Percentiles rank a stretch among this genome's conserved stretches.
These are phyloP conservation scores for Hemileia vastatrix DNA, from an alignment of 1,284 basidiomycete genomes.

Conservation along the genomic window DNA sequence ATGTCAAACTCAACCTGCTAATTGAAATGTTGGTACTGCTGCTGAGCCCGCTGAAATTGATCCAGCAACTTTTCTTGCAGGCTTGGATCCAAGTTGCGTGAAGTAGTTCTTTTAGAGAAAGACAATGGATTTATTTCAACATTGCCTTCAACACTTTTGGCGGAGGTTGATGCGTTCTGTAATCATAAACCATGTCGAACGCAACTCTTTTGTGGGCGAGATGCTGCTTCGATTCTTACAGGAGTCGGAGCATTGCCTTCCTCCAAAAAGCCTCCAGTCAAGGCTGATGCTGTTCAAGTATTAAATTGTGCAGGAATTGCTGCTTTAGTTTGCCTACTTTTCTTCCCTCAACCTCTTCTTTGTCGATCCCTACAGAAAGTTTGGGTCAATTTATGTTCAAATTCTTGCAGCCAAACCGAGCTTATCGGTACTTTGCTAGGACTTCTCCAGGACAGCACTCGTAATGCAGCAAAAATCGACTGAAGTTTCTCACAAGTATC, in stretches of 20 bases:
- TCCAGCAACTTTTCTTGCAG: slow-evolving; percentile 74
- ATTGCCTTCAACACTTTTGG: slow-evolving; percentile 68
- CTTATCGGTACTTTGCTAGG: slow-evolving; percentile 83
- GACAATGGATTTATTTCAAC: slow-evolving; percentile 67
- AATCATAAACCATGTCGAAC: no score
- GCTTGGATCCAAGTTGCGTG: slow-evolving; percentile 71
- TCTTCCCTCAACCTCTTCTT: slow-evolving; percentile 85
- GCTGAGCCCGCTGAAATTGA: slow-evolving; percentile 61
- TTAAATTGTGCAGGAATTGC: slow-evolving; percentile 84
- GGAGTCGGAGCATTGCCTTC: not conserved
- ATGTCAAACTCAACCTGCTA: slow-evolving; percentile 24
- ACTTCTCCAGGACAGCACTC: slow-evolving; percentile 88
- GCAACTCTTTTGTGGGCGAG: slow-evolving; percentile 22
- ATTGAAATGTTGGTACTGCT: slow-evolving; percentile 37
- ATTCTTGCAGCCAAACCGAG: slow-evolving; percentile 78
- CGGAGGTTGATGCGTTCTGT: slow-evolving; percentile 62
- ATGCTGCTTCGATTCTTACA: slow-evolving; percentile 21
- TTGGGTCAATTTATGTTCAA: slow-evolving; percentile 89
- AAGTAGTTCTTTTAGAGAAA: slow-evolving; percentile 74
- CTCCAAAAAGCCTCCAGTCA: slow-evolving; percentile 35
- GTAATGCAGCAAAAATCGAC: slow-evolving; percentile 81
- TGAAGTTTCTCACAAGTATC: slow-evolving; percentile 88
- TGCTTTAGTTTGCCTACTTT: slow-evolving; percentile 82
- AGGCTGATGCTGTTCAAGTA: slow-evolving; percentile 80
- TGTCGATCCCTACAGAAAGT: slow-evolving; percentile 79